These are phyloP conservation scores for Ammopiptanthus mongolicus DNA, from an alignment of 306 rosid species.

Conservation along the genomic window DNA sequence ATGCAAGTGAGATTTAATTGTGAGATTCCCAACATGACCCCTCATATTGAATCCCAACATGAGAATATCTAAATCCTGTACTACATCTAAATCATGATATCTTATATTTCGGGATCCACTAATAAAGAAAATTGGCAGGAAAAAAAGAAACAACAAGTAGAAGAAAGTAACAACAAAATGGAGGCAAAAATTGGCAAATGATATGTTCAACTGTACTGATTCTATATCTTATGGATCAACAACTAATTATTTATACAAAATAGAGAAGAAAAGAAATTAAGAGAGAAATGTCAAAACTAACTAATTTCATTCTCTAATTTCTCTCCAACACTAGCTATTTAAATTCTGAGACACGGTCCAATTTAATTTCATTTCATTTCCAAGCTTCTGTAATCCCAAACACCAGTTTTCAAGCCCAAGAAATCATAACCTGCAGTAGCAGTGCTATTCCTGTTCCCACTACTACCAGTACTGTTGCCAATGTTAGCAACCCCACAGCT, in stretches of 20 bases:
- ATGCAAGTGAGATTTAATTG: no score
- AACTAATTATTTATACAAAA: constrained; percentile 49
- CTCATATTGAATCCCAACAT: no score
- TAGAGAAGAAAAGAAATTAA: constrained; percentile 19
- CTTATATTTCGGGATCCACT: not conserved
- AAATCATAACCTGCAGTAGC: constrained; percentile 58
- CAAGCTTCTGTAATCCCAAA: constrained; percentile 82
- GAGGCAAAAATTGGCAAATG: constrained; percentile 20
- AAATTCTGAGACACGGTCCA: no score
- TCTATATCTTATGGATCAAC: constrained; percentile 40
- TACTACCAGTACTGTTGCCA: constrained; percentile 9
- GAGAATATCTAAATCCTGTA: no score
- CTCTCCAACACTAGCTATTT: constrained; percentile 21
- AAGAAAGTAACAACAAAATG: not conserved
- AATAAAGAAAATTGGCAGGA: not conserved
- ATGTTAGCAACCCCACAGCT: constrained; percentile 37
- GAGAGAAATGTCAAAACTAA: constrained; percentile 15
- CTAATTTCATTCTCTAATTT: constrained; percentile 25
- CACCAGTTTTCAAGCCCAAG: constrained; percentile 68
- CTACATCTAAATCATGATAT: constrained; percentile 3
- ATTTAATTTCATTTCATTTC: constrained; percentile 56
- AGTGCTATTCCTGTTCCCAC: not conserved
- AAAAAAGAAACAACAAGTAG: not conserved
- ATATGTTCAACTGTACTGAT: constrained; percentile 51
- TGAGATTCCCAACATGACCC: no score